These are phyloP conservation scores for Orbilia javanica DNA, from an alignment of 2,329 filamentous ascomycete genomes.

Conservation along the genomic window DNA sequence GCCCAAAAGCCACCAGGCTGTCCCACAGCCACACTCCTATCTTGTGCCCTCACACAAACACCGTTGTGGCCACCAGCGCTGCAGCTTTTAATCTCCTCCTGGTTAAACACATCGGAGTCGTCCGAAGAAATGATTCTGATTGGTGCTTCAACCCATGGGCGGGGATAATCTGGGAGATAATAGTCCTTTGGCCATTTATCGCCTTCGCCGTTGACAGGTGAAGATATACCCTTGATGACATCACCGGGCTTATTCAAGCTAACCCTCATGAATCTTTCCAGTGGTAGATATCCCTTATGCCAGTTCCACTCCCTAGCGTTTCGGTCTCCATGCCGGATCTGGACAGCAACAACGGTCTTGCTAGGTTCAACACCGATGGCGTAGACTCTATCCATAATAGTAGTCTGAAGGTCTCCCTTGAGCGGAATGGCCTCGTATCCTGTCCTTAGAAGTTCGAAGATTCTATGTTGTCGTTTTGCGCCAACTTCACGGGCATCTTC, in stretches of 20 bases:
- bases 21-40: slow-evolving; percentile 44
- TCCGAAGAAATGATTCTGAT: slow-evolving; percentile 46
- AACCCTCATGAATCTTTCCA: slow-evolving; percentile 40
- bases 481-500: slow-evolving; percentile 35
- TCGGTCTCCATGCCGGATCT: slow-evolving; percentile 44
- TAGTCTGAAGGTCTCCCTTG: slow-evolving; percentile 2
- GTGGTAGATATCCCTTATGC: slow-evolving; percentile 46
- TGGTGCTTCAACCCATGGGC: slow-evolving; percentile 9
- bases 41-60: slow-evolving; percentile 36
- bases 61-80: not conserved
- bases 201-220: not conserved
- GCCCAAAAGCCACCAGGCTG: slow-evolving; percentile 48
- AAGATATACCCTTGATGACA: slow-evolving; percentile 1
- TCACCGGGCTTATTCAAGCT: slow-evolving; percentile 35
- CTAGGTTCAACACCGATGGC: slow-evolving; percentile 22
- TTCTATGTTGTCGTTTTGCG: slow-evolving; percentile 38
- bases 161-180: slow-evolving; percentile 36
- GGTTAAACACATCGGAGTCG: slow-evolving; percentile 44
- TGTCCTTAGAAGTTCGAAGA: slow-evolving; percentile 45
- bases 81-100: slow-evolving; percentile 26
- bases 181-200: slow-evolving; percentile 44
- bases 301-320: slow-evolving; percentile 43
- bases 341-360: slow-evolving; percentile 44
- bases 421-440: slow-evolving; percentile 47
- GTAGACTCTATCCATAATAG: slow-evolving; percentile 26